phyloP scores from a whole-genome alignment of 345 rosid species.

The Aquilaria yunnanensis region DNA sequence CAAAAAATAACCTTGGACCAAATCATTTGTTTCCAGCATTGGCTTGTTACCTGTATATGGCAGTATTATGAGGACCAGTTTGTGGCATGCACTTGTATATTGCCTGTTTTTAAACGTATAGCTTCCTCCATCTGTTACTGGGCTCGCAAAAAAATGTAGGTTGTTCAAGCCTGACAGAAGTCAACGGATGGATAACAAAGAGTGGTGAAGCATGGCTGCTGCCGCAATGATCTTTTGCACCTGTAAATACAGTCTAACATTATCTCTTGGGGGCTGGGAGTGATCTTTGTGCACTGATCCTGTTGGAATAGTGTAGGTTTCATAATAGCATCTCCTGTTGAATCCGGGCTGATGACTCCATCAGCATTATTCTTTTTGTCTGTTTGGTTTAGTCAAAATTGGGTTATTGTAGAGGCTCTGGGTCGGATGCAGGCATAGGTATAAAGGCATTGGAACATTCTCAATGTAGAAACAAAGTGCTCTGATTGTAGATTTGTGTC shows the following conservation, averaged over 20 bases:
- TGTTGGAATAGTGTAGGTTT: slow-evolving; percentile 9
- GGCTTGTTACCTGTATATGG: background rate
- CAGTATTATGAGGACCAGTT: background rate
- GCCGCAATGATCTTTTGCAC: background rate
- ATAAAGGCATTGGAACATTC: too few relatives aligned
- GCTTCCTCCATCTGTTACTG: background rate
- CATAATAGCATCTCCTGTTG: slow-evolving; percentile 6
- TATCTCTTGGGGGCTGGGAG: slow-evolving; percentile 7
- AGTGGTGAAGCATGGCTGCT: slow-evolving; percentile 5
- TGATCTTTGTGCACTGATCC: slow-evolving; percentile 5
- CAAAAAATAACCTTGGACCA: background rate
- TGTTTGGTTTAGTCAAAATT: too few relatives aligned
- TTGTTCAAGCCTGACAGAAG: slow-evolving; percentile 31
- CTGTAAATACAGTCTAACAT: slow-evolving; percentile 25
- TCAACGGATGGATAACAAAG: background rate
- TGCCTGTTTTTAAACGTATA: background rate
- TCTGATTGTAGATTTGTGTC: too few relatives aligned
- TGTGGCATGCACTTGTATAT: background rate
- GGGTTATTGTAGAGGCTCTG: too few relatives aligned
- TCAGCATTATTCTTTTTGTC: too few relatives aligned
- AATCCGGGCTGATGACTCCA: background rate
- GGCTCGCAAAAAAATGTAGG: slow-evolving; percentile 25
- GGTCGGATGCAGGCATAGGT: too few relatives aligned
- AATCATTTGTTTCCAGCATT: background rate
- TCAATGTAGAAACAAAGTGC: too few relatives aligned